Evolutionary conservation across 495 filamentous ascomycete species (phyloP), one percentile per base, ranked within the genome.

Genomic region (Xylaria longipes): DNA sequence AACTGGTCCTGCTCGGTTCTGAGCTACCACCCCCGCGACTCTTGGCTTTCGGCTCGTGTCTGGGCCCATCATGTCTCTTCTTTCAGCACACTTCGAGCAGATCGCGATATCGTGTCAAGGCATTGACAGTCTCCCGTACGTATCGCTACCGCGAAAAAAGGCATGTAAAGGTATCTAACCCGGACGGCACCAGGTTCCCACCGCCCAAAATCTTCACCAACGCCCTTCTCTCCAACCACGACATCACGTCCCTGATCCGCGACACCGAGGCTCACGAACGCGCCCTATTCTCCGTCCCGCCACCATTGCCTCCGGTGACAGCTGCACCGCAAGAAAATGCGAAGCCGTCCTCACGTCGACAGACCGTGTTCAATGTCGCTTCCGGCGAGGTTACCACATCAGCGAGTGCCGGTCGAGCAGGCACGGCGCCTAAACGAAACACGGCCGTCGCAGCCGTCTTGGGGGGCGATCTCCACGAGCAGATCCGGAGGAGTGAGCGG

Each of bases 191-290:
- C 75, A 95, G 94, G 25, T 99, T 99, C 74, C 93, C 93, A 31
- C 88, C 88, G 17, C 93, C 96, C n/a, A 97, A 94, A 75, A 93
- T 95, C 77, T 99, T 98, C 82, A 97, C 95, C 73, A 98, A 97
- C 81, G 93, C 96, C 43, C 87, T 98, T 52, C 89, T 98, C 62
- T 90, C 91, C 68, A 88, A 89, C 69, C 92, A 93, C 76, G 96
- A 99, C 79, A 98, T 99, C 74, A 98, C 97, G 12, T 87, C 94
- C 14, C 80, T 99, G 17, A 98, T 99, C 74, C 92, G 96, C 68
- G 96, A 99, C 80, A 98, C 95, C 39, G 96, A 99, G 82, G 84
- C 90, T 22, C 96, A 99, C 83, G 96, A 99, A 82, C 92, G 95
- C 74, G 97, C 95, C 17, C 88, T 99, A 5, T 99, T 99, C 83